These are phyloP conservation scores for Lupinus albus DNA, from an alignment of 306 rosid species.

Conservation along the genomic window DNA sequence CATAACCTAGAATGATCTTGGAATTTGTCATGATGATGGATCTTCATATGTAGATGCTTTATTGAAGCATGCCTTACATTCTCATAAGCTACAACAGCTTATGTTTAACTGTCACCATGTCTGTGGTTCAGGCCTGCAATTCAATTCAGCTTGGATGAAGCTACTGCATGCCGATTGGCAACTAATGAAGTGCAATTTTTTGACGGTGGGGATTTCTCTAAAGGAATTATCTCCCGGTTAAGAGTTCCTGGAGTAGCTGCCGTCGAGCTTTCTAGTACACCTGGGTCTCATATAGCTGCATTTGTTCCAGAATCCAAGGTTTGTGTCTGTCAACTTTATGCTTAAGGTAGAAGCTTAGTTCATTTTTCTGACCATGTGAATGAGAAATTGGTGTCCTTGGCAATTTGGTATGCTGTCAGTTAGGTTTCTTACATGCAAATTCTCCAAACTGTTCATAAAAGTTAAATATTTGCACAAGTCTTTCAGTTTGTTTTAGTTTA, in stretches of 20 bases:
- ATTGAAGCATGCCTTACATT: slow-evolving; percentile 1
- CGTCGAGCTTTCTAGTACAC: slow-evolving; percentile 73
- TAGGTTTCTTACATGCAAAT: slow-evolving; percentile 14
- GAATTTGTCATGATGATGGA: slow-evolving; percentile 1
- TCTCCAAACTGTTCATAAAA: slow-evolving; percentile 4
- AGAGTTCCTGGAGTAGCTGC: slow-evolving; percentile 82
- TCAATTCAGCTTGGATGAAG: slow-evolving; percentile 79
- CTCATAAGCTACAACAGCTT: background rate
- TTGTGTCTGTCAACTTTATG: slow-evolving; percentile 17
- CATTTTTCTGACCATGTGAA: slow-evolving; percentile 7
- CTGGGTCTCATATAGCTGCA: slow-evolving; percentile 85
- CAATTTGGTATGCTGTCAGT: slow-evolving; percentile 26
- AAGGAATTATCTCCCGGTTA: slow-evolving; percentile 63
- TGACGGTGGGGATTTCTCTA: slow-evolving; percentile 67
- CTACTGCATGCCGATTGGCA: slow-evolving; percentile 75
- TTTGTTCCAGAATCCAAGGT: slow-evolving; percentile 95
- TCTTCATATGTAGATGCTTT: background rate
- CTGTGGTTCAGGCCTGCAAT: slow-evolving; percentile 70
- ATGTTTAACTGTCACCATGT: slow-evolving; percentile 6
- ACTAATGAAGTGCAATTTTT: slow-evolving; percentile 90
- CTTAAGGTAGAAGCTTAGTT: slow-evolving; percentile 24
- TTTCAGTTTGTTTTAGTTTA: slow-evolving; percentile 5
- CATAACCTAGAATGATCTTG: background rate
- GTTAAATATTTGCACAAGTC: slow-evolving; percentile 14
- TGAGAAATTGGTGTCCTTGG: slow-evolving; percentile 30